Conservation (phyloP, 345 rosid species). For the Combretum micranthum region DNA sequence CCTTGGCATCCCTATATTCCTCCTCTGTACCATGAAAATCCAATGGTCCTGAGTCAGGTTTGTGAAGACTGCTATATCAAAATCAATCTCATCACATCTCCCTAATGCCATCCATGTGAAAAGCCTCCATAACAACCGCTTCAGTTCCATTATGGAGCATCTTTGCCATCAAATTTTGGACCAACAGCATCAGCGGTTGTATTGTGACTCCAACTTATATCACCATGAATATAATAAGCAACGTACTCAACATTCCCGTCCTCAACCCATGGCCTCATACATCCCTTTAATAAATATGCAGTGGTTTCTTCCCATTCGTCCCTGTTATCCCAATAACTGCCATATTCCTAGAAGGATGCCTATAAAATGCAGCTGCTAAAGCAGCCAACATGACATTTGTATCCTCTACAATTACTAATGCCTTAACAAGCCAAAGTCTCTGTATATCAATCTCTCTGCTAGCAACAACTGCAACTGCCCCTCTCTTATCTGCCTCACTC, state of each 20-base stretch:
- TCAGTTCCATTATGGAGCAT: slow-evolving; percentile 91
- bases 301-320: slow-evolving; percentile 66
- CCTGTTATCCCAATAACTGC: slow-evolving; percentile 79
- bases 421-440: slow-evolving; percentile 80
- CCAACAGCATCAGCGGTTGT: slow-evolving; percentile 70
- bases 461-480: slow-evolving; percentile 91
- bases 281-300: slow-evolving; percentile 68
- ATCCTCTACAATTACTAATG: slow-evolving; percentile 90
- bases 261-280: slow-evolving; percentile 88
- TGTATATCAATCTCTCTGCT: slow-evolving; percentile 88
- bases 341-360: slow-evolving; percentile 70
- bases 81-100: slow-evolving; percentile 73
- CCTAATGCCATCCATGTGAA: slow-evolving; percentile 61
- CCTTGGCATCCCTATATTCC: slow-evolving; percentile 72
- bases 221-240: slow-evolving; percentile 65
- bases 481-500: slow-evolving; percentile 95
- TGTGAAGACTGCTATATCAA: slow-evolving; percentile 83
- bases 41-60: slow-evolving; percentile 50
- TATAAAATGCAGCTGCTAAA: slow-evolving; percentile 75
- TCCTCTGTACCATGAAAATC: slow-evolving; percentile 69
- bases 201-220: slow-evolving; percentile 53
- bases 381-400: slow-evolving; percentile 73
- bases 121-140: slow-evolving; percentile 81
- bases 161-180: slow-evolving; percentile 94
- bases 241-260: slow-evolving; percentile 86